Conservation (phyloP, 441 rosid genomes). For the Populus hybrid region DNA sequence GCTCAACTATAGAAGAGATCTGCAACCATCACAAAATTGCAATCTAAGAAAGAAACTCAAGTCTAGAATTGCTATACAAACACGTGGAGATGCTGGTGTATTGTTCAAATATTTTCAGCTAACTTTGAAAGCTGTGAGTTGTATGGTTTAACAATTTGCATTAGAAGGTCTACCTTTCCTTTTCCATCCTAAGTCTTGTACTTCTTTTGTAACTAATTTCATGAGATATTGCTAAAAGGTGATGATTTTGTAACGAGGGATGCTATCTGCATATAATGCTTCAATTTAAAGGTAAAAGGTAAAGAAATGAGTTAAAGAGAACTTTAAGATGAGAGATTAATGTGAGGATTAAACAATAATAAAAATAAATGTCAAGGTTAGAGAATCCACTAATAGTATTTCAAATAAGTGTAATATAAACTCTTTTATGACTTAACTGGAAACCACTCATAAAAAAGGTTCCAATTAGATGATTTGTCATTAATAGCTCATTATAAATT, state of each 20-base stretch:
- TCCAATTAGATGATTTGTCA: too few species aligned
- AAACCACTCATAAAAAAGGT: too few species aligned
- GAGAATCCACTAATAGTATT: too few species aligned
- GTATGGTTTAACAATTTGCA: not conserved
- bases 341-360: too few species aligned
- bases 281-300: not conserved
- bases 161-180: not conserved
- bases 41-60: not conserved
- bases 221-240: not conserved
- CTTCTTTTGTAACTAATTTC: not conserved
- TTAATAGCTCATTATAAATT: too few species aligned
- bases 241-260: not conserved
- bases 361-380: too few species aligned
- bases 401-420: too few species aligned
- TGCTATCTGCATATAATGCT: not conserved
- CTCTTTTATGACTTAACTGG: too few species aligned
- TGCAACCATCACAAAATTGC: constrained; percentile 14
- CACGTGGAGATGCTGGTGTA: not conserved
- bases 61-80: not conserved
- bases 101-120: not conserved
- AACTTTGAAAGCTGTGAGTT: not conserved
- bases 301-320: too few species aligned
- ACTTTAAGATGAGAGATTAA: too few species aligned
- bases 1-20: constrained; percentile 45
- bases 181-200: not conserved